Conservation (phyloP, 192 early-diverging fungal genomes). For the Dissophora globulifera region DNA sequence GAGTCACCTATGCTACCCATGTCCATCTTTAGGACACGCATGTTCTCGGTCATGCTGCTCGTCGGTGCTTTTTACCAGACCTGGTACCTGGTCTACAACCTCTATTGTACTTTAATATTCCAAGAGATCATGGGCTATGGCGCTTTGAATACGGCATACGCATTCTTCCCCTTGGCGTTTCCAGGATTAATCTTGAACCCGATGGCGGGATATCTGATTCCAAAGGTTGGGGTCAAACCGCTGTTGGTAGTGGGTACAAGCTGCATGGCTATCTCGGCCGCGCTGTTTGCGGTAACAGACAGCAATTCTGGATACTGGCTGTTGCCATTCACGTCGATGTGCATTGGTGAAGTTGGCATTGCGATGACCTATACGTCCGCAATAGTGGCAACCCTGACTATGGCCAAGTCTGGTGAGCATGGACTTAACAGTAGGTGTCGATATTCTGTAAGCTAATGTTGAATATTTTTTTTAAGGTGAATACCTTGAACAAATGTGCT, state of each 20-base stretch:
- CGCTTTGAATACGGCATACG: slow-evolving; percentile 56
- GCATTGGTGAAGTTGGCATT: slow-evolving; percentile 50
- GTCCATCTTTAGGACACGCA: slow-evolving; percentile 56
- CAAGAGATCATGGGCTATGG: slow-evolving; percentile 59
- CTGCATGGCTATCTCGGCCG: slow-evolving; percentile 39
- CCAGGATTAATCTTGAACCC: slow-evolving; percentile 47
- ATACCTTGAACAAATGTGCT: too few species aligned
- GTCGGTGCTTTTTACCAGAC: slow-evolving; percentile 56
- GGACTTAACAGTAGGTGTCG: slow-evolving; percentile 51
- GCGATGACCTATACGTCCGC: slow-evolving; percentile 53
- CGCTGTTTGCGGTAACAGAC: slow-evolving; percentile 34
- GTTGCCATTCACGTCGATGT: slow-evolving; percentile 51
- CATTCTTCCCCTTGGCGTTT: slow-evolving; percentile 58
- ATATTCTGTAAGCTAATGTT: too few species aligned
- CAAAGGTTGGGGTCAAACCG: slow-evolving; percentile 44
- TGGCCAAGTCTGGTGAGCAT: slow-evolving; percentile 50
- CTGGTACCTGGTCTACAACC: slow-evolving; percentile 57
- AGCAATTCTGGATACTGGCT: slow-evolving; percentile 39
- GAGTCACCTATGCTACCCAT: slow-evolving; percentile 54
- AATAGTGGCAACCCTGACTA: slow-evolving; percentile 48
- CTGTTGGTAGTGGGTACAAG: slow-evolving; percentile 39
- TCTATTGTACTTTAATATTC: slow-evolving; percentile 61
- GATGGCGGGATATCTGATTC: slow-evolving; percentile 55
- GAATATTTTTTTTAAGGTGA: too few species aligned
- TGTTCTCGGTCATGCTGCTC: slow-evolving; percentile 60